Conservation (phyloP, 257 asterid genomes). For the Euphrasia confusa region DNA sequence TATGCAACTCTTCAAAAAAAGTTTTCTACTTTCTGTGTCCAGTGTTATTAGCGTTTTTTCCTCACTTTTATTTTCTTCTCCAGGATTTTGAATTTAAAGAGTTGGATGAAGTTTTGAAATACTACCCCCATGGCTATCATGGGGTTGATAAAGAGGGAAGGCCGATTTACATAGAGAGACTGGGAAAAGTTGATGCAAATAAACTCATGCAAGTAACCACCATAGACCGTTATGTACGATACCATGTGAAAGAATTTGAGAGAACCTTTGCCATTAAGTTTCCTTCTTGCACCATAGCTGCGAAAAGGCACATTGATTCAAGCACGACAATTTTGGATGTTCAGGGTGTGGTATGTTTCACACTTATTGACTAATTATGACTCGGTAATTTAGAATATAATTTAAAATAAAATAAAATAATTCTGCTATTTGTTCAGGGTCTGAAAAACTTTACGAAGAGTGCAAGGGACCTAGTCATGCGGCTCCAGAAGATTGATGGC, state of each 20-base stretch:
- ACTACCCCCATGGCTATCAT: constrained; percentile 96
- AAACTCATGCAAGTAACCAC: constrained; percentile 93
- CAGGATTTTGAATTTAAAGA: constrained; percentile 90
- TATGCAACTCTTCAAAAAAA: neutral
- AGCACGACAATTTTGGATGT: constrained; percentile 97
- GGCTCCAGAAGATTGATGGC: constrained; percentile 91
- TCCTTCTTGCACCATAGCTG: constrained; percentile 95
- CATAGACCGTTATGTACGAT: constrained; percentile 75
- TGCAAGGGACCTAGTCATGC: constrained; percentile 80
- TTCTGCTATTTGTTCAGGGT: constrained; percentile 47
- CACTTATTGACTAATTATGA: constrained; percentile 15
- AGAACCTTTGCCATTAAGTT: constrained; percentile 69
- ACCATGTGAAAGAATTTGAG: constrained; percentile 91
- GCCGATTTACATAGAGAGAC: constrained; percentile 84
- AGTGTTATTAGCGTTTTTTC: too few species aligned
- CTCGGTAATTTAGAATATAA: neutral
- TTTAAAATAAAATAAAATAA: neutral
- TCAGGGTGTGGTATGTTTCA: constrained; percentile 83
- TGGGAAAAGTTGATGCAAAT: constrained; percentile 80
- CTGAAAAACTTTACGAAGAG: constrained; percentile 77
- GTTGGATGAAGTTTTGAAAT: constrained; percentile 66
- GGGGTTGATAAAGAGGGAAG: constrained; percentile 97
- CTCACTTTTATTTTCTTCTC: constrained; percentile 11
- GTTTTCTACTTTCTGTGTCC: too few species aligned
- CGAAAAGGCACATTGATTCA: constrained; percentile 87